phyloP scores from a whole-genome alignment of 805 yeast genomes.

The Nakazawaea laoshanensis region DNA sequence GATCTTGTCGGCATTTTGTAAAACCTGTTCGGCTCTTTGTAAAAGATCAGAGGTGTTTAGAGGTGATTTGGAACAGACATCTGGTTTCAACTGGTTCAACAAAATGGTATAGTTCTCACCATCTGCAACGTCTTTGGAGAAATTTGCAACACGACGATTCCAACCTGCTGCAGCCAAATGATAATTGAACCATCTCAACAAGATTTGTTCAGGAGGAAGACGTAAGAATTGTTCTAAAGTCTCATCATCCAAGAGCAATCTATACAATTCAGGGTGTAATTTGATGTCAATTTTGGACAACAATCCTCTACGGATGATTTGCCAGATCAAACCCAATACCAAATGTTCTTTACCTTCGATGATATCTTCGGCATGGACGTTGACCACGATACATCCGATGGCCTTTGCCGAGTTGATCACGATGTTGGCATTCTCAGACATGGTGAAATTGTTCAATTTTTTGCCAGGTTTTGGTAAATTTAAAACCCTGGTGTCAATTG shows the following conservation, averaged over 20 bases:
- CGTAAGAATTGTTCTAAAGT: slow-evolving; percentile 94
- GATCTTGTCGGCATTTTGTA: slow-evolving; percentile 80
- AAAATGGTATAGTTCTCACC: slow-evolving; percentile 93
- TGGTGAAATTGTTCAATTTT: slow-evolving; percentile 83
- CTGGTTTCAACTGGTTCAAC: slow-evolving; percentile 82
- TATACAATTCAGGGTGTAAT: slow-evolving; percentile 91
- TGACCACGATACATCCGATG: slow-evolving; percentile 96
- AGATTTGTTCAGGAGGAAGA: slow-evolving; percentile 94
- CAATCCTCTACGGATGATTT: slow-evolving; percentile 92
- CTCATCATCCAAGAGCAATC: slow-evolving; percentile 92
- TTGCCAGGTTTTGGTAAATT: slow-evolving; percentile 80
- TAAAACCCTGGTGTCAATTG: slow-evolving; percentile 95
- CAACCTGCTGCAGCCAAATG: slow-evolving; percentile 91
- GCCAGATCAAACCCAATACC: slow-evolving; percentile 91
- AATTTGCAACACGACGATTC: slow-evolving; percentile 78
- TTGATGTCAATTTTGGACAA: slow-evolving; percentile 93
- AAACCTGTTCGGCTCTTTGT: slow-evolving; percentile 80
- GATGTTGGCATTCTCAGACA: slow-evolving; percentile 94
- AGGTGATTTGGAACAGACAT: slow-evolving; percentile 73
- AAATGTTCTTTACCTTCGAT: slow-evolving; percentile 92
- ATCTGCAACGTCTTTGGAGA: slow-evolving; percentile 81
- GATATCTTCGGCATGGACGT: slow-evolving; percentile 93
- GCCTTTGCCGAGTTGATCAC: slow-evolving; percentile 98
- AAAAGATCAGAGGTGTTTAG: slow-evolving; percentile 68
- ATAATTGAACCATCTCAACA: slow-evolving; percentile 95